Evolutionary conservation across 1,284 basidiomycete genomes (phyloP).

Genomic region (Cryptococcus neoformans): DNA sequence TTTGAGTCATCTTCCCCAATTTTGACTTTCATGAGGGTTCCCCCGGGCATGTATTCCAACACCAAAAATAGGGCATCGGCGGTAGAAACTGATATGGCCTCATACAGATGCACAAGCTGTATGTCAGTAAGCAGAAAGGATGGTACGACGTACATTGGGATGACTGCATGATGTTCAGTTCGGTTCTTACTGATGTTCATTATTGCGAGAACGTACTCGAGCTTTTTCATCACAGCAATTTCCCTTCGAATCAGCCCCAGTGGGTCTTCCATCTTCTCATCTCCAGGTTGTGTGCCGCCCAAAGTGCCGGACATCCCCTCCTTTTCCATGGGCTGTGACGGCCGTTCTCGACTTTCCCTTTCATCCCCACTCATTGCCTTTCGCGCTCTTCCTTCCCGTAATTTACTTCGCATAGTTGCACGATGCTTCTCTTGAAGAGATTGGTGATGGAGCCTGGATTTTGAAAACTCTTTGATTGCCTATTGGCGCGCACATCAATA

Average conservation of each 20-base stretch:
- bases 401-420: conserved; percentile 12
- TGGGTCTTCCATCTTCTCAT: conserved; percentile 33
- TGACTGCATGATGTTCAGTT: conserved; percentile 32
- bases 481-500: conserved; percentile 7
- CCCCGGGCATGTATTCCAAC: conserved; percentile 54
- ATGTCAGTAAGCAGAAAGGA: conserved; percentile 27
- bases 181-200: not conserved
- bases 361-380: not conserved
- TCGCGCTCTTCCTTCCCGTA: not conserved
- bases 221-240: conserved; percentile 53
- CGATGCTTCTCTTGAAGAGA: conserved; percentile 35
- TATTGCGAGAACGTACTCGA: conserved; percentile 39
- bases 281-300: conserved; percentile 1
- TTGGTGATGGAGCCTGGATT: conserved; percentile 44
- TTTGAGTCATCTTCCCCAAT: conserved; percentile 41
- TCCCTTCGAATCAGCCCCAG: conserved; percentile 47
- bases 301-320: not conserved
- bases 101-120: conserved; percentile 55
- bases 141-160: conserved; percentile 39
- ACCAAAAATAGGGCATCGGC: conserved; percentile 56
- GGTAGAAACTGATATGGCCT: conserved; percentile 56
- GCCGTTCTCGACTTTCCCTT: not conserved
- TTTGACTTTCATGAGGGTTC: conserved; percentile 53
- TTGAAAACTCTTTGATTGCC: conserved; percentile 52
- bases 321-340: not conserved